These are phyloP conservation scores for Russula lepida DNA, from an alignment of 768 basidiomycete genomes.

Conservation along the genomic window DNA sequence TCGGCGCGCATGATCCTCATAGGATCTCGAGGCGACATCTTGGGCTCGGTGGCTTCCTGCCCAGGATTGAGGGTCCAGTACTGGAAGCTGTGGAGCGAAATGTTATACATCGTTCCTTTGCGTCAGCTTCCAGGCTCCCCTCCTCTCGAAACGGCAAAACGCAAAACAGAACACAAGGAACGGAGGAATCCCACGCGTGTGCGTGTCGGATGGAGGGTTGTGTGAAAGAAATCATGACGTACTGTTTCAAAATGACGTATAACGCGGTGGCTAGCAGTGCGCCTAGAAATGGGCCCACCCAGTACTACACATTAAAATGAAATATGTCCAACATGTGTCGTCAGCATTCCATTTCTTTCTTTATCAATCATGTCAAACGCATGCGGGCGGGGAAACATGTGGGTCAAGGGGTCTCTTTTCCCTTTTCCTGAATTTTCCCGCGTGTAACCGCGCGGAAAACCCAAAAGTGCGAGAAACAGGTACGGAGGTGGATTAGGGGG, in stretches of 20 bases:
- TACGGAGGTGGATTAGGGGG: not conserved
- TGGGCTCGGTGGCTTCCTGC: constrained; percentile 36
- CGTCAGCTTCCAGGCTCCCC: constrained; percentile 6
- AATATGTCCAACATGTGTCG: not conserved
- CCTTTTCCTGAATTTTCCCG: not conserved
- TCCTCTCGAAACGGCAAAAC: no score
- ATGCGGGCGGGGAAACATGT: constrained; percentile 3
- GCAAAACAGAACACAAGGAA: not conserved
- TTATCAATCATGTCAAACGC: not conserved
- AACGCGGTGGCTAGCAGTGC: constrained; percentile 49
- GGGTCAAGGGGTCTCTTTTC: not conserved
- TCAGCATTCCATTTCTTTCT: constrained; percentile 1
- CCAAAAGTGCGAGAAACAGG: not conserved
- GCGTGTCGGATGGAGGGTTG: not conserved
- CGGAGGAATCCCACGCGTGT: not conserved
- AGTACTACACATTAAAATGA: constrained; percentile 55
- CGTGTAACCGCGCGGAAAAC: not conserved
- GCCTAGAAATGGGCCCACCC: constrained; percentile 64
- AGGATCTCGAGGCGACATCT: constrained; percentile 37
- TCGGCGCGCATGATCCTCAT: constrained; percentile 11
- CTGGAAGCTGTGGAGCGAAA: constrained; percentile 30
- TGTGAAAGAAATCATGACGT: constrained; percentile 17
- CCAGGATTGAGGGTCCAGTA: constrained; percentile 49
- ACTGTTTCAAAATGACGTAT: constrained; percentile 51
- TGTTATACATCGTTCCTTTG: not conserved